These are phyloP conservation scores for Ceriops tagal DNA, from an alignment of 345 rosid genomes.

Conservation along the genomic window DNA sequence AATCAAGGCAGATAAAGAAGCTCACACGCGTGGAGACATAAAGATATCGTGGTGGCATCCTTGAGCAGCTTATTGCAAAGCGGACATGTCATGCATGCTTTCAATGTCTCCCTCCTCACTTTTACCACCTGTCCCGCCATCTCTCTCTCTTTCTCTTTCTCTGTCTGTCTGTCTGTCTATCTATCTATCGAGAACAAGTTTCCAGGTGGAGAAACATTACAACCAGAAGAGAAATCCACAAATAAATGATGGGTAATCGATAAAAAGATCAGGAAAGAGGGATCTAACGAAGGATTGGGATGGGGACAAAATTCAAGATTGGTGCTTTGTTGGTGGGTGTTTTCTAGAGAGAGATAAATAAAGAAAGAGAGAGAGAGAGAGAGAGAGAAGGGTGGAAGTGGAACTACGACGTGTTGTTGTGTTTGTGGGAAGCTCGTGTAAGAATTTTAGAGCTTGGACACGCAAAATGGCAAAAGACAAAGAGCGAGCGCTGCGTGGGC, in stretches of 20 bases:
- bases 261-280: not conserved
- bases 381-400: not conserved
- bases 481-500: not conserved
- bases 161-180: not conserved
- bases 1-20: not conserved
- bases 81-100: slow-evolving; percentile 78
- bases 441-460: not conserved
- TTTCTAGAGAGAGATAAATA: not conserved
- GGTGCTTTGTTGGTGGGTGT: not conserved
- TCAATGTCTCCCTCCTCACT: slow-evolving; percentile 47
- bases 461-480: not conserved
- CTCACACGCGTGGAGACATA: slow-evolving; percentile 82
- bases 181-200: not conserved
- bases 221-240: not conserved
- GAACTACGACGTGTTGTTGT: not conserved
- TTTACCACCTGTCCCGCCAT: slow-evolving; percentile 48
- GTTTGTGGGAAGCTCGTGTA: not conserved
- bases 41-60: slow-evolving; percentile 70
- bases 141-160: not conserved
- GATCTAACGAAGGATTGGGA: slow-evolving; percentile 1
- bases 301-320: not conserved
- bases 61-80: slow-evolving; percentile 55
- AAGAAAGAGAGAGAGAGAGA: not conserved
- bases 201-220: not conserved
- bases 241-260: slow-evolving; percentile 5